These are phyloP conservation scores for Phytopythium oedochilum DNA, from an alignment of 352 stramenopile genomes.

Conservation along the genomic window DNA sequence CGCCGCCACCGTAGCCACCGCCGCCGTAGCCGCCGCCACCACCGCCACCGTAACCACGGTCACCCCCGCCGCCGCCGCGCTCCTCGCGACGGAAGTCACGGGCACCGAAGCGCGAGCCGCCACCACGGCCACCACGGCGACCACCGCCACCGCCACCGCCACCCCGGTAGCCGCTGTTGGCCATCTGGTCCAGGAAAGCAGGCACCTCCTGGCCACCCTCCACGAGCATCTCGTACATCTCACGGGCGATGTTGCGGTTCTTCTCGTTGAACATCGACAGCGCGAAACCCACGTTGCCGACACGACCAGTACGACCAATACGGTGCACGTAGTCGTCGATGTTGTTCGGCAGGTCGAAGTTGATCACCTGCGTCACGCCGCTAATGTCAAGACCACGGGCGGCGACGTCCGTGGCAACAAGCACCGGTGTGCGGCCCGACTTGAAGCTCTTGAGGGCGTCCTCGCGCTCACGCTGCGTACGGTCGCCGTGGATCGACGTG, in stretches of 20 bases:
- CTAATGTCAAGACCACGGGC: conserved; percentile 98
- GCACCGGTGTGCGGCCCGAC: conserved; percentile 87
- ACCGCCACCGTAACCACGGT: conserved; percentile 14
- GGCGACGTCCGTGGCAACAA: conserved; percentile 98
- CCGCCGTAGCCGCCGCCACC: conserved; percentile 16
- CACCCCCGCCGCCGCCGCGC: conserved; percentile 35
- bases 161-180: conserved; percentile 67
- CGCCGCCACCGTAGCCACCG: conserved; percentile 22
- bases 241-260: conserved; percentile 96
- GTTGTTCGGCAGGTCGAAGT: conserved; percentile 98
- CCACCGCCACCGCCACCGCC: conserved; percentile 44
- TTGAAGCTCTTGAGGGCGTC: conserved; percentile 91
- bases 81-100: conserved; percentile 85
- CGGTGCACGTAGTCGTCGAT: conserved; percentile 99
- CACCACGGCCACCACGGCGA: conserved; percentile 43
- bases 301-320: conserved; percentile 98
- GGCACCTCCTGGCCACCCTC: conserved; percentile 96
- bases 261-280: conserved; percentile 99
- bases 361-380: conserved; percentile 96
- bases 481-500: conserved; percentile 98
- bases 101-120: conserved; percentile 78
- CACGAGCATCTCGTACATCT: conserved; percentile 96
- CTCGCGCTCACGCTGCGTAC: conserved; percentile 94
- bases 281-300: conserved; percentile 96
- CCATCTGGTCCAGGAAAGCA: conserved; percentile 94